Evolutionary conservation across 208 protist genomes (phyloP), one percentile per base, ranked within the genome.

Genomic region (Trypanosoma melophagium): DNA sequence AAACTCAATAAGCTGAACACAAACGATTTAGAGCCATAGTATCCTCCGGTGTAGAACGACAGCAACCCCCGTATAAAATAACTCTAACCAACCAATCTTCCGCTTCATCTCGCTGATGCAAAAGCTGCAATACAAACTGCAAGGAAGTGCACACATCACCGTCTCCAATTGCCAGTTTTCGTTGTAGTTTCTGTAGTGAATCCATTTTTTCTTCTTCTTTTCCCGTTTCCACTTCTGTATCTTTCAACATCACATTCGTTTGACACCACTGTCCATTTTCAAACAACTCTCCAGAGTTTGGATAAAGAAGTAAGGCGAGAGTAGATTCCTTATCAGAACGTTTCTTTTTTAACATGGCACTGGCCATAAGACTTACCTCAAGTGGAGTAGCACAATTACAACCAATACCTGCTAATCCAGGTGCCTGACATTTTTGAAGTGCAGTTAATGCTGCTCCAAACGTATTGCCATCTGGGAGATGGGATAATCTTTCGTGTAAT

Each of bases 31-130:
- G 41, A 16, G 24, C 22, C 12, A 41, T 8, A 35, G 66, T 73
- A 50, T 73, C 67, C 9, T 65, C 59, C 35, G 67, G 57, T 17
- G 31, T 66, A 4, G 67, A 73, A 21, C 67, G 58, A 50, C 67
- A 73, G 38, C 67, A 73, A 13, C 24, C 67, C 3, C 67, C 67
- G 31, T 35, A 65, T 16, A 73, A 21, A n/a, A 73, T 22, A 25
- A 63, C 41, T 17, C 66, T 51, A 45, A 73, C 66, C 10, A 73
- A 41, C 67, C 67, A 73, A 55, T 73, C 67, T 1, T 56, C 38
- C 13, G 67, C 51, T 41, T 45, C 19, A 28, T 45, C 50, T 22
- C 67, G 41, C 28, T 61, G 40, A 9, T 41, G 16, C 13, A 58
- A 38, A 21, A 66, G 12, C 22, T 60, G 52, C 17, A 53, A 19